phyloP scores from a whole-genome alignment of 2,329 filamentous ascomycete genomes.

The Microascus cirrosus region DNA sequence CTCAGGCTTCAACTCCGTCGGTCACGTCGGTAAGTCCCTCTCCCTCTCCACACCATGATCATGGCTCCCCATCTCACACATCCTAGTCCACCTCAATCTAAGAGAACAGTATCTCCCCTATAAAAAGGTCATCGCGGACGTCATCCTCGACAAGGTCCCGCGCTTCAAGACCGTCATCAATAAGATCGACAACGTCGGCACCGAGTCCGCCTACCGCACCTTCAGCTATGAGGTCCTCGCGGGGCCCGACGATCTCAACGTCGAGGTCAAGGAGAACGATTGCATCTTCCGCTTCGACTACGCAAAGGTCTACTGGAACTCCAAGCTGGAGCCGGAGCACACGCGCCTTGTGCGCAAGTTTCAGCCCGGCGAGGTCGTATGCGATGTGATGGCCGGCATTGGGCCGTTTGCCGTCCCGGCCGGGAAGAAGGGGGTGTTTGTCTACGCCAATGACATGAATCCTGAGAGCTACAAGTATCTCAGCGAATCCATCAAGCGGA shows the following conservation, averaged over 20 bases:
- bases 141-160: slow-evolving; percentile 83
- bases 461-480: slow-evolving; percentile 74
- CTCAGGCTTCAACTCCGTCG: slow-evolving; percentile 75
- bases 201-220: slow-evolving; percentile 76
- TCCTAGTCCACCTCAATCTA: slow-evolving; percentile 76
- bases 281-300: slow-evolving; percentile 93
- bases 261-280: slow-evolving; percentile 68
- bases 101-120: slow-evolving; percentile 73
- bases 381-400: slow-evolving; percentile 95
- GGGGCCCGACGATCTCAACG: slow-evolving; percentile 71
- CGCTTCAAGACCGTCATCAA: slow-evolving; percentile 83
- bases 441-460: slow-evolving; percentile 96
- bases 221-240: slow-evolving; percentile 86
- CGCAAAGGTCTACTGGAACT: slow-evolving; percentile 97
- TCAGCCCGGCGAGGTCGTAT: slow-evolving; percentile 75
- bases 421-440: slow-evolving; percentile 80
- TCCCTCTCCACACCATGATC: background rate
- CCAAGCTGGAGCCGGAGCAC: slow-evolving; percentile 81
- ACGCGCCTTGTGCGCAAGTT: slow-evolving; percentile 67
- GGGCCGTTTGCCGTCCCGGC: slow-evolving; percentile 91
- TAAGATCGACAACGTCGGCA: slow-evolving; percentile 82
- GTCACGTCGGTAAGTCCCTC: slow-evolving; percentile 63
- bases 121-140: slow-evolving; percentile 73
- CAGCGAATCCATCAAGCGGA: slow-evolving; percentile 55
- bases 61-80: background rate